phyloP scores from a whole-genome alignment of 2,329 filamentous ascomycete species.

The Dactylellina cionopaga region DNA sequence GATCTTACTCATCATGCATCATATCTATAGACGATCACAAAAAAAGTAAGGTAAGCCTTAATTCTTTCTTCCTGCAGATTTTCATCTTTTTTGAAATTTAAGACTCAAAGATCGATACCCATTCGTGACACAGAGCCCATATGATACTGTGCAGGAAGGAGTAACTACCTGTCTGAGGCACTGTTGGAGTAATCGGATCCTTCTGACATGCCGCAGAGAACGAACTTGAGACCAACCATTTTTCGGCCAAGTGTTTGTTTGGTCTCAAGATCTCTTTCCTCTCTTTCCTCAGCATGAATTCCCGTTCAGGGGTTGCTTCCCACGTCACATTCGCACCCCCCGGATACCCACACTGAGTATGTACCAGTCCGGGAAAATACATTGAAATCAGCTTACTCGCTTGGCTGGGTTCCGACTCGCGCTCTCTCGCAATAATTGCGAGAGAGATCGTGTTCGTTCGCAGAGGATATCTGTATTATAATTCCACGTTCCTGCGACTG shows the following conservation, averaged over 20 bases:
- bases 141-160: too few species aligned
- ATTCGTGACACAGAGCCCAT: constrained; percentile 20
- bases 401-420: constrained; percentile 51
- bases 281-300: neutral
- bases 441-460: too few species aligned
- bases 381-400: constrained; percentile 42
- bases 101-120: constrained; percentile 9
- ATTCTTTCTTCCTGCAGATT: neutral
- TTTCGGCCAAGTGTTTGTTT: too few species aligned
- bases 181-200: constrained; percentile 35
- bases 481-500: neutral
- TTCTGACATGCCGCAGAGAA: constrained; percentile 23
- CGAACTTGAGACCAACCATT: too few species aligned
- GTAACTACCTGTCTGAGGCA: constrained; percentile 34
- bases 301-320: neutral
- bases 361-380: constrained; percentile 47
- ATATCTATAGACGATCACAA: constrained; percentile 29
- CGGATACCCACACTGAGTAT: constrained; percentile 5
- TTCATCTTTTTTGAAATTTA: neutral
- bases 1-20: constrained; percentile 51
- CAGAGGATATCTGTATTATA: neutral
- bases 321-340: neutral
- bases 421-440: neutral
- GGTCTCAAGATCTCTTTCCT: neutral
- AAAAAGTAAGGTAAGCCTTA: constrained; percentile 16